A percentile compares a stretch with the other conserved stretches of the same genome.
phyloP scores from a whole-genome alignment of 371 early-diverging fungal species.

The Zychaea mexicana region DNA sequence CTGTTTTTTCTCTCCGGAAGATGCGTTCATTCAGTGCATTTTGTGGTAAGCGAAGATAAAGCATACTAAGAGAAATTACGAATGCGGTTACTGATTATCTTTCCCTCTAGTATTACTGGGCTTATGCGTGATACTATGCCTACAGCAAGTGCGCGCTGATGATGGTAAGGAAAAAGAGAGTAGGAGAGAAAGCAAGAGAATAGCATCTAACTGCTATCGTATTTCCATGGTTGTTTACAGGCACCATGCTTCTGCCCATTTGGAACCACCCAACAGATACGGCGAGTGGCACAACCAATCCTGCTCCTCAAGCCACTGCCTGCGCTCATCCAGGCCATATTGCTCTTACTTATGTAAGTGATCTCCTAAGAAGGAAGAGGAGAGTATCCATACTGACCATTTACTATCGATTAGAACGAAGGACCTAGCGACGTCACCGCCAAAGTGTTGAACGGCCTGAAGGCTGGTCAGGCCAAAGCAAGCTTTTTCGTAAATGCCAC shows the following conservation, averaged over 20 bases:
- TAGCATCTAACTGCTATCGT: neutral
- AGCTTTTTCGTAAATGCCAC: constrained; percentile 63
- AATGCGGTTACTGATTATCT: neutral
- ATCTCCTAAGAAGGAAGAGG: neutral
- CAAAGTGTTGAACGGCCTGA: constrained; percentile 55
- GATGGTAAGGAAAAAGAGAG: neutral
- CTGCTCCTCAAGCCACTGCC: constrained; percentile 43
- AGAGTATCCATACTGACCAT: neutral
- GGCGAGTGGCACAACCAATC: constrained; percentile 22
- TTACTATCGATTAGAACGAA: constrained; percentile 42
- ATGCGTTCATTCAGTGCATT: constrained; percentile 1
- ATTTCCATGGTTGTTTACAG: constrained; percentile 2
- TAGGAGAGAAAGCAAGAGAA: neutral
- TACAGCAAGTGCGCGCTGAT: neutral
- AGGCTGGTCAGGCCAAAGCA: constrained; percentile 54
- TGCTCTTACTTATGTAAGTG: constrained; percentile 54
- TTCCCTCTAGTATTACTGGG: neutral
- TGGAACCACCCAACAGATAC: constrained; percentile 46
- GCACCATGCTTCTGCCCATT: constrained; percentile 35
- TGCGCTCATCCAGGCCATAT: constrained; percentile 56
- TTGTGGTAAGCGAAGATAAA: neutral
- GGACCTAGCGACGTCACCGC: constrained; percentile 65
- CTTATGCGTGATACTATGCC: neutral
- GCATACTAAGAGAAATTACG: neutral
- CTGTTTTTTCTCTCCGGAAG: neutral